phyloP scores from a whole-genome alignment of 495 filamentous ascomycete species.

The Aspergillus asperescens region DNA sequence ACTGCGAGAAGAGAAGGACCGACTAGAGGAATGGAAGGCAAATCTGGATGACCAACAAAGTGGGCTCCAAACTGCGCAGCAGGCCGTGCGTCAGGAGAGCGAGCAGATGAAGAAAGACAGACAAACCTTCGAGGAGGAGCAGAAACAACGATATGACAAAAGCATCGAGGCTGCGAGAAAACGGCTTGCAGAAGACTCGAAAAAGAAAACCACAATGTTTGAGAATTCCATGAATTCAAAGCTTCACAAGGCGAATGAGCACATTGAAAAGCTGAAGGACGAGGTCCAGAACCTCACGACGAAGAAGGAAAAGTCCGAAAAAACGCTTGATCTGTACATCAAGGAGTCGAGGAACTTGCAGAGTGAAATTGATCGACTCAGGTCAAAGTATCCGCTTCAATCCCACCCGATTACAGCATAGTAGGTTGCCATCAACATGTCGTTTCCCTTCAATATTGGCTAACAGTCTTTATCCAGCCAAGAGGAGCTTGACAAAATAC shows the following conservation, averaged over 20 bases:
- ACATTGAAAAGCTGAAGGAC: neutral
- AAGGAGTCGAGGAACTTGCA: neutral
- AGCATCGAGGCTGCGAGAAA: neutral
- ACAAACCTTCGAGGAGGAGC: neutral
- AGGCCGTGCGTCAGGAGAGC: neutral
- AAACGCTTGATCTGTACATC: neutral
- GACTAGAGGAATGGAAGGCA: neutral
- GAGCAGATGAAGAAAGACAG: neutral
- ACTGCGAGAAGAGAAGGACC: neutral
- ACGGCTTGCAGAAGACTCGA: neutral
- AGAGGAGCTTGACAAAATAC: neutral
- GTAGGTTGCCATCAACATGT: neutral
- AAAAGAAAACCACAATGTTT: neutral
- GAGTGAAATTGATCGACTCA: neutral
- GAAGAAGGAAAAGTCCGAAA: neutral
- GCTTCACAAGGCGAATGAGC: neutral
- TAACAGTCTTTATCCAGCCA: neutral
- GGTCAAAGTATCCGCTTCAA: neutral
- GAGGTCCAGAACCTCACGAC: neutral
- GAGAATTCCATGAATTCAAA: neutral
- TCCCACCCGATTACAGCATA: neutral
- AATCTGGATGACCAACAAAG: neutral
- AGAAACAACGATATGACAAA: neutral
- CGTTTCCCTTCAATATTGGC: neutral
- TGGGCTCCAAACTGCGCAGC: neutral